phyloP scores from a whole-genome alignment of 2,329 filamentous ascomycete genomes.

The Trichoderma sp. region DNA sequence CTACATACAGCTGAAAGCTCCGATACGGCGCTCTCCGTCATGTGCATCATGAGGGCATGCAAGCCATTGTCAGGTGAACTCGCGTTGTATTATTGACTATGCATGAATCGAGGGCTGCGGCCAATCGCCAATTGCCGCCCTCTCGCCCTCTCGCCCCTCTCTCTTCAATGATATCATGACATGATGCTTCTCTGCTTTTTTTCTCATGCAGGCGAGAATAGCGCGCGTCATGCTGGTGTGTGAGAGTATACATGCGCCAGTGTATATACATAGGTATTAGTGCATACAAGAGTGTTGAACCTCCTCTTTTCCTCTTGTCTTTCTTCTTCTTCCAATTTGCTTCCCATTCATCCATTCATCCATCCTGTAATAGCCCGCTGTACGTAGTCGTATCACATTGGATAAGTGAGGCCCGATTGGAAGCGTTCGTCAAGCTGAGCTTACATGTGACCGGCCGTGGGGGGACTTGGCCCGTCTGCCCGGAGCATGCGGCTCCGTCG shows the following conservation, averaged over 20 bases:
- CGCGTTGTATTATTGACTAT: neutral
- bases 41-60: constrained; percentile 1
- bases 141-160: neutral
- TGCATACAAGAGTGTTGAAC: neutral
- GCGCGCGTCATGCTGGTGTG: neutral
- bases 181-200: neutral
- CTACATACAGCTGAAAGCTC: constrained; percentile 24
- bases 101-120: neutral
- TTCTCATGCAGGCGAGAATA: neutral
- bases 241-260: neutral
- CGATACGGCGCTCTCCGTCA: constrained; percentile 25
- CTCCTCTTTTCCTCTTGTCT: neutral
- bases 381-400: neutral
- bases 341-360: neutral
- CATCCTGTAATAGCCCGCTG: neutral
- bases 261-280: neutral
- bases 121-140: neutral
- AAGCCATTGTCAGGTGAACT: constrained; percentile 7
- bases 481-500: neutral
- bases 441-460: neutral
- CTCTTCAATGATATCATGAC: neutral
- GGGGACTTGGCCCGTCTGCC: neutral
- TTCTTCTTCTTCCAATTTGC: neutral
- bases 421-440: neutral
- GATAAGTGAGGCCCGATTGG: neutral